These are phyloP conservation scores for Diaporthe australafricana DNA, from an alignment of 2,329 filamentous ascomycete species.

Conservation along the genomic window DNA sequence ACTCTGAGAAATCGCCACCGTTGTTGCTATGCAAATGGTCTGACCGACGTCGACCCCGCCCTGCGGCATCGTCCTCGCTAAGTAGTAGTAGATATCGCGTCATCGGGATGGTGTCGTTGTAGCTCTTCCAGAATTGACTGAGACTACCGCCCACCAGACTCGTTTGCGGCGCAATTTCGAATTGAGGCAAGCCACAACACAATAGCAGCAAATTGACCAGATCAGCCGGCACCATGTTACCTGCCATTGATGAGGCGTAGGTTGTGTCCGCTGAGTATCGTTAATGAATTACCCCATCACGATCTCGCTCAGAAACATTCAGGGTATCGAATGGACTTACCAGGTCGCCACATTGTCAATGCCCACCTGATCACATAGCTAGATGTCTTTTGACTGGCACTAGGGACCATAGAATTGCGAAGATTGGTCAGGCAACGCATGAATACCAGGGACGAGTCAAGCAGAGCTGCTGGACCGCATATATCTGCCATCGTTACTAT, in stretches of 20 bases:
- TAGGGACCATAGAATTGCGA: conserved; percentile 75
- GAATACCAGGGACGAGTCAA: conserved; percentile 82
- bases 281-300: conserved; percentile 34
- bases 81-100: conserved; percentile 68
- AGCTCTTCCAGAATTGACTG: conserved; percentile 59
- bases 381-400: conserved; percentile 73
- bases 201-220: conserved; percentile 76
- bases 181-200: conserved; percentile 68
- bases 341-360: conserved; percentile 83
- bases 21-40: background rate
- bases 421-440: conserved; percentile 77
- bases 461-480: conserved; percentile 81
- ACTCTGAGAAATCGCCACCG: conserved; percentile 9
- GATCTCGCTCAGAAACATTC: conserved; percentile 9
- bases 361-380: conserved; percentile 85
- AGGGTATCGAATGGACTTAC: conserved; percentile 58
- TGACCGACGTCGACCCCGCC: background rate
- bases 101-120: conserved; percentile 56
- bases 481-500: conserved; percentile 83
- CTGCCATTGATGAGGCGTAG: conserved; percentile 73
- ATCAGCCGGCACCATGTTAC: conserved; percentile 73
- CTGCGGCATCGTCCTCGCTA: conserved; percentile 45
- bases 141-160: conserved; percentile 60
- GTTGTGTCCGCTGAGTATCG: conserved; percentile 68
- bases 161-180: conserved; percentile 47